phyloP scores from a whole-genome alignment of 129 eudicot species.

The Centrapalus pauciflorus region DNA sequence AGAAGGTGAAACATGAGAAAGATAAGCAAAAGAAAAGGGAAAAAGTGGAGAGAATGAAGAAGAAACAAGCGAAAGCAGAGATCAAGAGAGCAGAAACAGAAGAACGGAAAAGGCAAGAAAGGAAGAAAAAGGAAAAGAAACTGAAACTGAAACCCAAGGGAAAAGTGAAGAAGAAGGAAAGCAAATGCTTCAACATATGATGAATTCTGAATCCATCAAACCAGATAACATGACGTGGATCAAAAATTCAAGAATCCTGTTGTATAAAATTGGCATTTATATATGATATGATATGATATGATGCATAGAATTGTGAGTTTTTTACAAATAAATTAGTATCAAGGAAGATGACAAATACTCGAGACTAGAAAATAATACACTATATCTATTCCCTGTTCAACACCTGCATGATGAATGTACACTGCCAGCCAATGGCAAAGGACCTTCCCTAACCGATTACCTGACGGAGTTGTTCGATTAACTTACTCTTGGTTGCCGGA shows the following conservation, averaged over 20 bases:
- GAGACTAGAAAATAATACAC: no score
- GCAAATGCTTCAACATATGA: conserved; percentile 15
- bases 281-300: no score
- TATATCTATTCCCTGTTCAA: conserved; percentile 9
- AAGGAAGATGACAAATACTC: no score
- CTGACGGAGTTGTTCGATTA: conserved; percentile 50
- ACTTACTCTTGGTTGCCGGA: conserved; percentile 39
- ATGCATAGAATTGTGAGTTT: no score
- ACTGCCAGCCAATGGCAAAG: neutral
- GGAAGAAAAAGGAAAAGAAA: conserved; percentile 2
- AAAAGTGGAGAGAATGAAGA: conserved; percentile 1
- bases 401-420: conserved; percentile 31
- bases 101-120: neutral
- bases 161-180: neutral
- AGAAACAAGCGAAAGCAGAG: neutral
- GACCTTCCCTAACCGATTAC: conserved; percentile 35
- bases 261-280: no score
- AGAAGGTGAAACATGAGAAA: conserved; percentile 15
- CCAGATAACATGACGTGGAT: no score
- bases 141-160: neutral
- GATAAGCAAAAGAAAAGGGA: conserved; percentile 1
- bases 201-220: neutral
- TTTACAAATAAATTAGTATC: no score
- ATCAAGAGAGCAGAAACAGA: conserved; percentile 1
- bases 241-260: no score